These are phyloP conservation scores for Beauveria sp. DNA, from an alignment of 2,329 filamentous ascomycete species.

Conservation along the genomic window DNA sequence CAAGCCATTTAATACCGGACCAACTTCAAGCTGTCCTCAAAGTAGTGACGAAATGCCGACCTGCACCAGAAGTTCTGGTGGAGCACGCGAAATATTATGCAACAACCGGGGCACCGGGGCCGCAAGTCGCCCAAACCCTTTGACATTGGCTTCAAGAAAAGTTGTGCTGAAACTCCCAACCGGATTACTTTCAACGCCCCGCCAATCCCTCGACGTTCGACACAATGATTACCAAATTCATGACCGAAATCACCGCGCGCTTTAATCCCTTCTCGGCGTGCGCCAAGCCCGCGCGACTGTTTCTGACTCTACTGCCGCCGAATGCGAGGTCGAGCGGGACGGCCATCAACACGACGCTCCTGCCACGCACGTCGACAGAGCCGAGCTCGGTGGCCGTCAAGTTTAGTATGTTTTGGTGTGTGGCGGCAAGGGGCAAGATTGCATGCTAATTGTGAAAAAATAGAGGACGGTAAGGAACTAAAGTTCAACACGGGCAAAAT, in stretches of 20 bases:
- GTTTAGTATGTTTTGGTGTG: conserved; percentile 60
- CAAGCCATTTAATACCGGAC: neutral
- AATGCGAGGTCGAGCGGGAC: conserved; percentile 66
- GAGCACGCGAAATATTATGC: conserved; percentile 9
- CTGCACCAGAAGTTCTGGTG: neutral
- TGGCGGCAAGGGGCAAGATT: neutral
- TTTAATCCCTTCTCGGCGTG: conserved; percentile 87
- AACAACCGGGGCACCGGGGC: neutral
- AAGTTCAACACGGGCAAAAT: conserved; percentile 72
- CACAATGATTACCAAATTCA: conserved; percentile 76
- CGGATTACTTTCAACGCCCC: too few species aligned
- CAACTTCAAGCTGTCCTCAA: conserved; percentile 6
- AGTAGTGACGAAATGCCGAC: conserved; percentile 8
- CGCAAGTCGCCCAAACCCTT: too few species aligned
- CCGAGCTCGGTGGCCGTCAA: conserved; percentile 66
- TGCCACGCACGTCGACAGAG: conserved; percentile 62
- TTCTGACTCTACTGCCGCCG: conserved; percentile 78
- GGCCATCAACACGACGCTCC: conserved; percentile 67
- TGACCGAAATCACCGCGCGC: conserved; percentile 74
- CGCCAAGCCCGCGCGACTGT: conserved; percentile 77
- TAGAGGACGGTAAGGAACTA: conserved; percentile 91
- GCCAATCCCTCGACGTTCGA: neutral
- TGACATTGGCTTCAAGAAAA: neutral
- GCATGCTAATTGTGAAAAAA: conserved; percentile 17
- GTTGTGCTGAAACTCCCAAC: too few species aligned